Conservation (phyloP, 1,284 basidiomycete genomes). For the Ganoderma sinense region DNA sequence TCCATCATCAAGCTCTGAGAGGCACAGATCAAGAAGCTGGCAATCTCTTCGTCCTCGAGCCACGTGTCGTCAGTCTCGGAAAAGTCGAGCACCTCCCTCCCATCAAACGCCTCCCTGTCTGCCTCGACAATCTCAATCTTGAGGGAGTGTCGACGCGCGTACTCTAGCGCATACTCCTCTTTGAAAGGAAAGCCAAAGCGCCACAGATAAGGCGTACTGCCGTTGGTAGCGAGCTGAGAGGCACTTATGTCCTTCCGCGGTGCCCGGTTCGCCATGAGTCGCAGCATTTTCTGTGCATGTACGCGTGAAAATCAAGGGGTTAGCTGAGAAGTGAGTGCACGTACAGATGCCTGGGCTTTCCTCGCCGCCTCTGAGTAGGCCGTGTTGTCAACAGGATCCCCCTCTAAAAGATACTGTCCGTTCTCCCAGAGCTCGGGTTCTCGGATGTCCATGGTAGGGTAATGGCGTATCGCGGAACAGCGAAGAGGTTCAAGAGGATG, state of each 20-base stretch:
- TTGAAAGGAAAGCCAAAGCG: neutral
- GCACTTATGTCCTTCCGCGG: neutral
- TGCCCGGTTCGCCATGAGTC: neutral
- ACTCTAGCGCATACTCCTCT: neutral
- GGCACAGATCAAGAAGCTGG: neutral
- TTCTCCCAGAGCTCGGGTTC: neutral
- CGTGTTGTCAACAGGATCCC: neutral
- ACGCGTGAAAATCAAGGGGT: neutral
- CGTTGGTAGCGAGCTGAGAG: neutral
- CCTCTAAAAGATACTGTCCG: neutral
- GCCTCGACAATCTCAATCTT: neutral
- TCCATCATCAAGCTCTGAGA: neutral
- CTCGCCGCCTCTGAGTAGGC: neutral
- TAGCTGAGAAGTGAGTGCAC: neutral
- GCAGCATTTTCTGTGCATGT: neutral
- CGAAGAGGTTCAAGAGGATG: neutral
- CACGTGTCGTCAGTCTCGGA: neutral
- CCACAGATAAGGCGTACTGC: neutral
- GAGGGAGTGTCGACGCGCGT: neutral
- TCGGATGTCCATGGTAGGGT: neutral
- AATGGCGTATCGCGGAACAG: neutral
- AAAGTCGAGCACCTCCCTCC: neutral
- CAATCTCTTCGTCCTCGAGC: neutral
- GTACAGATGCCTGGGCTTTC: neutral
- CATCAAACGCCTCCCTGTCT: neutral